A percentile compares a stretch with the other conserved stretches of the same genome.
Conservation (phyloP, 345 rosid species). For the Leavenworthia alabamica region DNA sequence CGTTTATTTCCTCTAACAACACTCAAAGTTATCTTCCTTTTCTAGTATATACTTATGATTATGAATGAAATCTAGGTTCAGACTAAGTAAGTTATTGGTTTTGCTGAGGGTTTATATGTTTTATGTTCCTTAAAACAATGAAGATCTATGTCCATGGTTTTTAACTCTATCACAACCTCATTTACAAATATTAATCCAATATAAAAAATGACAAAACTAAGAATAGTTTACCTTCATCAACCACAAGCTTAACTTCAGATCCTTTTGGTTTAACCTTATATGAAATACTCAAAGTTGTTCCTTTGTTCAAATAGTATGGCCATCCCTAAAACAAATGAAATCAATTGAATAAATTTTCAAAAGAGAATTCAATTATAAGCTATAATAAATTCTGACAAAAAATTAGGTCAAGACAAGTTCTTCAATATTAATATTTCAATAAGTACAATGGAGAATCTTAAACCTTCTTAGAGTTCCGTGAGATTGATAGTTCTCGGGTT, state of each 20-base stretch:
- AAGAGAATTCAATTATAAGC: no score
- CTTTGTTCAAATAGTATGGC: conserved; percentile 51
- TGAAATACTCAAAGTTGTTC: conserved; percentile 59
- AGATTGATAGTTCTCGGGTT: conserved; percentile 29
- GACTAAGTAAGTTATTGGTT: background rate
- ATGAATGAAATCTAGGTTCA: background rate
- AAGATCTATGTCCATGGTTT: background rate
- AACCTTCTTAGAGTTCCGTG: conserved; percentile 45
- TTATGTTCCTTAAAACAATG: background rate
- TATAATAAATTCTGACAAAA: background rate
- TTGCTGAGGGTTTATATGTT: no score
- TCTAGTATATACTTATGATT: background rate
- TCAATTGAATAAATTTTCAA: background rate
- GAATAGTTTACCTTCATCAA: conserved; percentile 50
- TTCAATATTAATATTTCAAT: background rate
- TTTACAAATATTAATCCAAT: background rate
- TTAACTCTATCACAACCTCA: background rate
- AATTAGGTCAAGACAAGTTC: background rate
- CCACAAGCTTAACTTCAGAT: conserved; percentile 50
- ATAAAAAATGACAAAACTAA: background rate
- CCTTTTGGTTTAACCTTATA: conserved; percentile 40
- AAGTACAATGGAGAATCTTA: background rate
- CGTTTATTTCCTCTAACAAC: no score
- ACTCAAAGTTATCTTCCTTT: no score
- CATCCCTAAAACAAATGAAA: conserved; percentile 42